phyloP scores from a whole-genome alignment of 306 rosid genomes.

The Casuarina equisetifolia region DNA sequence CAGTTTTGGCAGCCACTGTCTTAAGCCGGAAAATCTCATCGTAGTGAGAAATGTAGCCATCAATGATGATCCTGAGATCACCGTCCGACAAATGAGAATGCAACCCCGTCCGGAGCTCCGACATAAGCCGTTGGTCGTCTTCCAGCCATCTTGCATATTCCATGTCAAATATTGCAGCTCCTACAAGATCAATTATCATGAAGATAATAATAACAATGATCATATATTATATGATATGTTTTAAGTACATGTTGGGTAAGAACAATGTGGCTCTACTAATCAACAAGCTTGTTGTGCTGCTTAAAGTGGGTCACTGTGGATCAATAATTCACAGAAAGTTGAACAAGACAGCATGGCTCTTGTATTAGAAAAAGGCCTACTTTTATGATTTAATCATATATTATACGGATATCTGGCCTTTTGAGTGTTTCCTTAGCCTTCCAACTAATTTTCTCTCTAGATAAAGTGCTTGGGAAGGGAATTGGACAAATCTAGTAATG shows the following conservation, averaged over 20 bases:
- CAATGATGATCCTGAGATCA: conserved; percentile 60
- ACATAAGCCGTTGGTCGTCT: conserved; percentile 74
- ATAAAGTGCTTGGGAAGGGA: background rate
- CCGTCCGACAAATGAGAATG: conserved; percentile 62
- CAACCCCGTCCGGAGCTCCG: conserved; percentile 63
- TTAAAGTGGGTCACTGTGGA: conserved; percentile 22
- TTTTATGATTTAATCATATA: background rate
- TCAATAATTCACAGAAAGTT: conserved; percentile 32
- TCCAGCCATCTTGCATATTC: conserved; percentile 92
- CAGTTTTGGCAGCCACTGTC: conserved; percentile 70
- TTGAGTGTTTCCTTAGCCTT: background rate
- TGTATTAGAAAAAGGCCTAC: conserved; percentile 31
- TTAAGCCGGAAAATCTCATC: conserved; percentile 79
- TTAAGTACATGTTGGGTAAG: background rate
- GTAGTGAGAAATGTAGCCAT: conserved; percentile 62
- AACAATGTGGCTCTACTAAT: background rate
- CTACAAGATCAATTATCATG: conserved; percentile 26
- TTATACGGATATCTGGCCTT: background rate
- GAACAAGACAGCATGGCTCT: conserved; percentile 22
- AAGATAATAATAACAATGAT: background rate
- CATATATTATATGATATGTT: background rate
- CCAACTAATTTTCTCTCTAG: background rate
- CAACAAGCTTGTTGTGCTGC: conserved; percentile 1
- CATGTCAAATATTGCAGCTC: conserved; percentile 94
- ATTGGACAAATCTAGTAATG: conserved; percentile 35